Evolutionary conservation across 2,329 filamentous ascomycete species (phyloP), one percentile per base, ranked within the genome.

Genomic region (Westerdykella sp.): DNA sequence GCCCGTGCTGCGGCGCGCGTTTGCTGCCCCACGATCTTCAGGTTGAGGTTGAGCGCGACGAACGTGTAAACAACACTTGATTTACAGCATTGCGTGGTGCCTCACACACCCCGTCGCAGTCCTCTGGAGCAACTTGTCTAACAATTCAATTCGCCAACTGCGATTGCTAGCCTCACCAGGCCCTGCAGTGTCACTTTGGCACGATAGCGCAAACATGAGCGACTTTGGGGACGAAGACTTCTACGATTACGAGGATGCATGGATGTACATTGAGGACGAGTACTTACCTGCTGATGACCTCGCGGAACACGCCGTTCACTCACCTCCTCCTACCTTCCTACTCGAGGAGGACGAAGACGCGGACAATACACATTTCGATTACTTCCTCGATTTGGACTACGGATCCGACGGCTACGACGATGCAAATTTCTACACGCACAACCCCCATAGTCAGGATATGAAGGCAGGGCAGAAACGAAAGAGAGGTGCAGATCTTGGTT

Each of bases 351-450:
- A 67, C 39, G 32, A 35, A 35, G 42, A 53, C 21, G 57, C 61
- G 34, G 69, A 73, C n/a, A 74, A 67, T 60, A 72, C 74, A 47
- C 57, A 67, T 36, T 75, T 68, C 52, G 69, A 69, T 15, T 75
- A 73, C 55, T 73, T 63, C 60, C 68, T 69, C 43, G 73, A 75
- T 44, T 56, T 73, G 35, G 72, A 75, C 43, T 74, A 74, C 47
- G 70, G 62, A 11, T 69, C 68, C 13, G 70, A 73, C 48, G 65
- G 68, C 34, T 73, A 73, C 39, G 69, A 71, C 50, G 70, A 73
- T 39, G 56, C 66, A 45, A 66, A 64, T 9, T 58, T 59, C 35
- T 47, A 54, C 4, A 46, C 50, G 2, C 55, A 61, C 22, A 45
- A 57, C 6, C 34, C 28, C 12, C 37, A 45, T 10, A 51, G 53